Evolutionary conservation across 1,284 basidiomycete species (phyloP).

Genomic region (Ganoderma lingzhi): DNA sequence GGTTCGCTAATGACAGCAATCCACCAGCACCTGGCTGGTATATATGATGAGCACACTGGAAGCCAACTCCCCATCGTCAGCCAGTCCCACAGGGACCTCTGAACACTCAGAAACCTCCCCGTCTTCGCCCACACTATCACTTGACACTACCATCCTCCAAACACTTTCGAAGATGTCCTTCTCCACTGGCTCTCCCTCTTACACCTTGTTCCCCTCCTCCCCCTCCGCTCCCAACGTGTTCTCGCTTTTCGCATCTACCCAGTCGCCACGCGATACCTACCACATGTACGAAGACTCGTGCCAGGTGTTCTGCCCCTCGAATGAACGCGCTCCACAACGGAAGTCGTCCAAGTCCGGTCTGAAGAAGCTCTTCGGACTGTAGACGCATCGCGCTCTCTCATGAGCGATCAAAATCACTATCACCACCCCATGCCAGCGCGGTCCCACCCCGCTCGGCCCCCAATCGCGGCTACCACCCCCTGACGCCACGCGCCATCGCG

Average conservation of each 20-base stretch:
- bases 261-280: slow-evolving; percentile 36
- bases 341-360: slow-evolving; percentile 29
- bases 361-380: slow-evolving; percentile 37
- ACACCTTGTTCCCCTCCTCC: slow-evolving; percentile 17
- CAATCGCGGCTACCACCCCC: no score
- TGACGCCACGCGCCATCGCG: no score
- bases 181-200: no score
- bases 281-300: slow-evolving; percentile 31
- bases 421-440: no score
- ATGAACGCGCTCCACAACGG: slow-evolving; percentile 8
- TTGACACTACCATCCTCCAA: background rate
- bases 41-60: background rate
- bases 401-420: no score
- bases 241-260: slow-evolving; percentile 32
- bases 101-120: background rate
- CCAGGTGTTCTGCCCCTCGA: slow-evolving; percentile 14
- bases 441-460: no score
- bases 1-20: slow-evolving; percentile 6
- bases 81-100: background rate
- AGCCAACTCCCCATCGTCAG: background rate
- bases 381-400: background rate
- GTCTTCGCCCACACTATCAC: background rate
- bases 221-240: slow-evolving; percentile 34
- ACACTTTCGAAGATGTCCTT: background rate
- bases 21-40: background rate